Base-by-base conservation (phyloP, 1,139 yeast genomes). In the Candida labiduridarum region DNA sequence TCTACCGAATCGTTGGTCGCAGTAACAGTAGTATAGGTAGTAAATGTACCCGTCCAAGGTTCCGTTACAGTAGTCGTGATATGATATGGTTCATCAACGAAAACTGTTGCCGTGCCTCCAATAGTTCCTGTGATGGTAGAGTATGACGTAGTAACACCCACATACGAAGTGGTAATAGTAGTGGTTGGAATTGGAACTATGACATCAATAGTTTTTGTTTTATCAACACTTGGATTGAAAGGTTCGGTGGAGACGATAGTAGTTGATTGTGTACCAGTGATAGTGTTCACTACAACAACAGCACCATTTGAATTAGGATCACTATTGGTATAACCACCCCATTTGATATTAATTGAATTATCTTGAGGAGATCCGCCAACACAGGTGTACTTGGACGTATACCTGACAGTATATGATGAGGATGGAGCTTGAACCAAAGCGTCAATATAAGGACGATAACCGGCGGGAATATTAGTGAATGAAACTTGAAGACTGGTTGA, bases 371-470 rank as follows among this genome's bases (percentile, higher is more conserved):
- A 7, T 2, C 41, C 10, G 18, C 50, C 56, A 4, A 29, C 44
- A 53, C 69, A 65, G 4, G 9, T 18, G 48, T 58, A 59, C 1
- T 34, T 47, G 51, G 63, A 60, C n/a, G 58, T 59, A 45, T 53
- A 58, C 3, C 15, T 1, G 15, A 45, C 18, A 3, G 19, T 1
- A 29, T 25, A 36, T 14, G 8, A 14, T 5, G 18, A 8, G 8
- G 31, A 27, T 35, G 48, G 33, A 14, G 52, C 42, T 3, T 47
- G 11, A 18, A 50, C 49, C 12, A 62, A 51, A 3, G 56, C 56
- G 51, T 61, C 67, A 39, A 70, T 52, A 51, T 59, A 70, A n/a
- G 71, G 69, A 35, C 72, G 58, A 52, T 57, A 67, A 2, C 73
- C 74, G 2, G 69, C 65, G 2, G 74, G 72, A 33, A 69, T 49